Base-by-base conservation (phyloP, 495 filamentous ascomycete genomes). In the Penicillium angulare region DNA sequence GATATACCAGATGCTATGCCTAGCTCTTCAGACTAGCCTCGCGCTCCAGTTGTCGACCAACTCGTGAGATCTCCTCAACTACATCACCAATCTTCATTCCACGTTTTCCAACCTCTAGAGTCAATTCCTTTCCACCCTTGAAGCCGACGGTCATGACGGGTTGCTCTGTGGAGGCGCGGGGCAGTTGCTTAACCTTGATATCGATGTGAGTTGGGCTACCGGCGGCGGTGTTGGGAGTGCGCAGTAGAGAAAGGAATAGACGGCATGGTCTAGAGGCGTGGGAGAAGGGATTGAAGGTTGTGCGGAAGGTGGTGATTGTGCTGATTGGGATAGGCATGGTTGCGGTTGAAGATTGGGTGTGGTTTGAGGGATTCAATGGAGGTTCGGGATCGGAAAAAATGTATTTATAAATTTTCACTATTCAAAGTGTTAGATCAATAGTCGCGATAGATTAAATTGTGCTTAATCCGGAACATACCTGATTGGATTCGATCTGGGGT, bases 211-310 rank as follows among this genome's bases (percentile, higher is more conserved):
- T 89, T 16, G 62, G 73, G 38, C 78, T 75, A 35, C 89, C 82
- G 47, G 87, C 82, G 17, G 87, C 80, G 7, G 93, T 92, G 44
- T 62, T 60, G 6, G 74, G 74, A 24, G 65, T 75, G 57, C 72
- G 74, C n/a, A 99, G 85, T 36, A 86, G 78, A 18, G 88, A 84
- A 55, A 97, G 86, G 66, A 99, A 90, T 38, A 92, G 71, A 10
- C 95, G 84, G 26, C 89, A 90, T 24, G 90, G 86, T 59, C 89
- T 89, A 29, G 86, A 78, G 59, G 78, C 73, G 12, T 80, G 76
- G 5, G 79, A 82, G 82, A 97, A 99, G 17, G 95, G 95, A 72
- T 95, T 95, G 86, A 96, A 97, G 61, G 78, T 80, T 56, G 89
- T 85, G 50, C 80, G 79, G 52, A 97, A 85, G 60, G 87, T 79